Evolutionary conservation across 2,329 filamentous ascomycete genomes (phyloP), one percentile per base, ranked within the genome.

Genomic region (Apiospora kogelbergensis): DNA sequence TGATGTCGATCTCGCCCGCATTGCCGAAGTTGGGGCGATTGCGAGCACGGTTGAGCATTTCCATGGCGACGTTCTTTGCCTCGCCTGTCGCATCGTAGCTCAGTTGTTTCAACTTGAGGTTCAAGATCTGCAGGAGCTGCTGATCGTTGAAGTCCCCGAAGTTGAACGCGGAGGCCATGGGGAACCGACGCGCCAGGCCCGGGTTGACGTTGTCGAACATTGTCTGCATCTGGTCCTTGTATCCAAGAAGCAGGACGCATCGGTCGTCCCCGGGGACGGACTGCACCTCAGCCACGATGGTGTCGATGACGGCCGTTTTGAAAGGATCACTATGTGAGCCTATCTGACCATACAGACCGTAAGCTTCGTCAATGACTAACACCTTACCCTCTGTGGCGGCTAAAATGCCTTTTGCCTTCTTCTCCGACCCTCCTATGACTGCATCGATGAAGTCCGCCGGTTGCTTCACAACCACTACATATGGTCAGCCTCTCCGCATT

Each of bases 291-390:
- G 90, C 89, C 0, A 94, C 92, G 15, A 94, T 89, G 0, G 90
- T 93, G 72, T 94, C 92, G 3, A 94, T 84, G 1, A 93, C 90
- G 0, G 88, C 90, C 0, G 83, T 85, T 75, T 88, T 91, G 80
- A 80, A 94, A 0, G 79, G 76, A 17, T 81, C 80, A 0, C 69
- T 71, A 0, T 77, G 74, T 1, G 75, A 77, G 2, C 77, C 76
- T 0, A 81, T 81, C 1, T 65, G 41, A 7, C 80, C 78, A 63
- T 84, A 86, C 0, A 95, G 82, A 42, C 89, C 88, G 71, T 95
- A 95, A 0, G 92, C 92, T 75, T 96, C 93, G 71, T 95, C 93
- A 2, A 95, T 94, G 17, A 95, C 87, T 0, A 95, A 84, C 0
- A 95, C 91, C 72, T 95, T 95, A 0, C 93, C 93, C 0, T 85